Base-by-base conservation (phyloP, 768 basidiomycete genomes). In the Auricularia heimuer region DNA sequence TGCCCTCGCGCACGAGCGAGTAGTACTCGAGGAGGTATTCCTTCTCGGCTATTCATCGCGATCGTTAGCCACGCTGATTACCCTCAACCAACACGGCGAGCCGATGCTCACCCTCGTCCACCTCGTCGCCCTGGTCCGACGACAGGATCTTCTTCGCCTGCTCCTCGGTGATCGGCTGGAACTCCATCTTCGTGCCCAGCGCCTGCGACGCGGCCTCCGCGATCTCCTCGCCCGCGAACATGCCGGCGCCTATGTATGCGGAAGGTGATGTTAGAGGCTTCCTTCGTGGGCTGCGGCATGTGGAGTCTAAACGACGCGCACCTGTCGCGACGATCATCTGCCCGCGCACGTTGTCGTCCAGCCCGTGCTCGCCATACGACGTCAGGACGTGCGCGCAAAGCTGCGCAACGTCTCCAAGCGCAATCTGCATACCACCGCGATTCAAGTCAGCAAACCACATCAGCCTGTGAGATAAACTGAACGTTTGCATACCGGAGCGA, bases 1-100 rank as follows among this genome's bases (percentile, higher is more conserved):
- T 76, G 14, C 73, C 74, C 63, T 73, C 74, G 34, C 73, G 70
- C n/a, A 75, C 72, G 24, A 71, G 75, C 44, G 72, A 70, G 61
- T 69, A 73, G 62, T 70, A 71, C 65, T 77, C 77, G 65, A 71
- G 67, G 61, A 74, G 64, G 61, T 74, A 75, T 63, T 74, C 72
- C 63, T 72, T 73, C 63, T 75, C 74, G 16, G 73, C 65, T 67
- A 51, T 29, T 29, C 44, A 54, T 60, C 61, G 11, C 62, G 39
- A 33, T 29, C 65, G 56, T 51, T 18, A 51, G 47, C 18, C 10
- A 45, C 18, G 11, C 18, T 29, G 29, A 45, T 18, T 0, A 45
- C 18, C 44, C 21, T 60, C 44, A 18, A 12, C 18, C 21, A 42
- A 11, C 12, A 24, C n/a, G 33, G 58, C 21, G 7, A 3, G 16